Conservation (phyloP, 176 grass and related monocot species). For the Ensete glaucum region DNA sequence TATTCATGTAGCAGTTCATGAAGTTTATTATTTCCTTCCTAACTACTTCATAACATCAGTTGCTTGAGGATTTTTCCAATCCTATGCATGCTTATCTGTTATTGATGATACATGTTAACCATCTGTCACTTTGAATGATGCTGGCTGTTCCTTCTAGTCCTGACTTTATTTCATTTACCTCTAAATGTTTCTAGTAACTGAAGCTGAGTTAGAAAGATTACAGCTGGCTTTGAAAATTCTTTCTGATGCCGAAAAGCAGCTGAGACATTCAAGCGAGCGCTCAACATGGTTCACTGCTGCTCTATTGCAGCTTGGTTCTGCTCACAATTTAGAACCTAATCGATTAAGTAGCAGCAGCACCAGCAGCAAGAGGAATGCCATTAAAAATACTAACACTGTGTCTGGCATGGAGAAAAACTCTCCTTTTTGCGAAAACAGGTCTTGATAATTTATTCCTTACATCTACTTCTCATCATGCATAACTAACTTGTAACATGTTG, state of each 20-base stretch:
- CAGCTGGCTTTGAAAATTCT: conserved; percentile 92
- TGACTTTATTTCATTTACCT: conserved; percentile 4
- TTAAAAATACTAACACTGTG: conserved; percentile 32
- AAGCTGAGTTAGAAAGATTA: conserved; percentile 82
- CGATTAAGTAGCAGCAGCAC: conserved; percentile 46
- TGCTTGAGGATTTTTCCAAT: neutral
- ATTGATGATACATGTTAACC: neutral
- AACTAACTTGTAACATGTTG: neutral
- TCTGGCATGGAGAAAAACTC: conserved; percentile 42
- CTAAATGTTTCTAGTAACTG: conserved; percentile 51
- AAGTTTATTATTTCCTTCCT: too few relatives aligned
- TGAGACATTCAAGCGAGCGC: conserved; percentile 78
- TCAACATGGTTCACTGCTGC: conserved; percentile 95
- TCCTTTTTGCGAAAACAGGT: conserved; percentile 36
- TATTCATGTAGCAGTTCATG: too few relatives aligned
- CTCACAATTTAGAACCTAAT: conserved; percentile 52
- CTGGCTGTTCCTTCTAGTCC: neutral
- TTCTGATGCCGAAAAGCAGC: conserved; percentile 88
- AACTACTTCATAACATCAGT: too few relatives aligned
- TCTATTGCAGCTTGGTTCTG: conserved; percentile 77
- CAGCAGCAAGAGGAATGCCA: conserved; percentile 44
- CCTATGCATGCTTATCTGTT: neutral
- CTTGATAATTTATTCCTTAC: neutral
- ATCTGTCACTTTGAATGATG: neutral
- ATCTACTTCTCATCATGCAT: conserved; percentile 21